Base-by-base conservation (phyloP, 163 green algal species). In the Prototheca wickerhamii region DNA sequence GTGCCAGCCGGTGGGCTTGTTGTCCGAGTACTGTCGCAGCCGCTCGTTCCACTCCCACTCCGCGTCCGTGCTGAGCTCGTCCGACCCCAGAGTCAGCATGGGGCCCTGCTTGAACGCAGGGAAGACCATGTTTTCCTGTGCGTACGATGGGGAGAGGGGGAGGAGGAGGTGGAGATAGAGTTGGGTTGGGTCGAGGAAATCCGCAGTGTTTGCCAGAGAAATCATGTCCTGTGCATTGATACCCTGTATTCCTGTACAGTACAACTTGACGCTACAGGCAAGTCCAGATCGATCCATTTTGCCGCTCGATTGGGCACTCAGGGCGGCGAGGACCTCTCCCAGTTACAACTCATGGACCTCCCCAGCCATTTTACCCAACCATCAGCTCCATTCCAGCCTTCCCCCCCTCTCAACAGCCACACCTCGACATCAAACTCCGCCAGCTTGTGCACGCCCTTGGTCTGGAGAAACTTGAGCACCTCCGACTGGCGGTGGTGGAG, bases 361-460 rank as follows among this genome's bases (percentile, higher is more conserved):
- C n/a, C n/a, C n/a, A n/a, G n/a, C n/a, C n/a, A n/a, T n/a, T n/a
- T n/a, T n/a, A n/a, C n/a, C n/a, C n/a, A n/a, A n/a, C n/a, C n/a
- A n/a, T n/a, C n/a, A n/a, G n/a, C n/a, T n/a, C n/a, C n/a, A n/a
- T n/a, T n/a, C n/a, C n/a, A n/a, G n/a, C n/a, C n/a, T n/a, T n/a
- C n/a, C n/a, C n/a, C n/a, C n/a, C n/a, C n/a, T n/a, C n/a, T n/a
- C n/a, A n/a, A n/a, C n/a, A n/a, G n/a, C n/a, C 17, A 28, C 20
- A 60, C 53, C 53, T 60, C 53, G 28, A 60, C 20, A 30, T 60
- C 53, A 21, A 60, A 60, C 53, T 43, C 53, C 10, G 28, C 53
- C 10, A 37, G 28, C 53, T 60, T 60, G 53, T 37, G 29, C 53
- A 60, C 10, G 21, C 53, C 53, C 53, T n/a, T 35, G 15, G 2